Evolutionary conservation across 1,139 yeast genomes (phyloP), one percentile per base, ranked within the genome.

Genomic region (Nadsonia commutata): DNA sequence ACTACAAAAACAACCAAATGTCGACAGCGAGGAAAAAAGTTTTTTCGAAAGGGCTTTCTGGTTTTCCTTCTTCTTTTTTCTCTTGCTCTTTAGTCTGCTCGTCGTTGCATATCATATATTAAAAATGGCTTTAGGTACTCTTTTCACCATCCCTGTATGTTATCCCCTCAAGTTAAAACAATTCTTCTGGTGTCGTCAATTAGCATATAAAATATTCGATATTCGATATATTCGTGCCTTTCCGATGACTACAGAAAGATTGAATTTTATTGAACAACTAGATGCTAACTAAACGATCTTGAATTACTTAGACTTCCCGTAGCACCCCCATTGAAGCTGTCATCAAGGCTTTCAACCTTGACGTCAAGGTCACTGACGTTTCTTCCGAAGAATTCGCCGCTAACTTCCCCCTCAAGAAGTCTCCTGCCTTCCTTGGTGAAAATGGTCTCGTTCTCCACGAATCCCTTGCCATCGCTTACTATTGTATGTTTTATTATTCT

Each of bases 381-480:
- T 64, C 66, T 45, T 72, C 65, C 50, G 67, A 66, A 21, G 66
- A 58, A 40, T 79, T 65, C 63, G 73, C 68, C 49, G 67, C 65
- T 46, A 59, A 66, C 59, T 85, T 83, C 76, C 95, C 95, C 56
- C 66, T 78, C 59, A 71, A 67, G 57, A 75, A 73, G 64, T 71
- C 75, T 51, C 97, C 97, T 57, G 80, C 86, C 52, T 83, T 81
- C 56, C 60, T 76, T 56, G 90, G 86, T 48, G 76, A 81, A 53
- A 80, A 82, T 63, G 95, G 95, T 46, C 76, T 70, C 71, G 76
- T 76, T 62, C 71, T 88, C 59, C 72, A 75, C 56, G 96, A 88
- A 73, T 70, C 72, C 52, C 71, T 83, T 59, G 95, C 97, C 49
- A 70, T 88, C 59, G 62, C 63, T 53, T 55, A 64, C 52, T 70